Conservation (phyloP, 495 filamentous ascomycete species). For the Penicillium odoratum region DNA sequence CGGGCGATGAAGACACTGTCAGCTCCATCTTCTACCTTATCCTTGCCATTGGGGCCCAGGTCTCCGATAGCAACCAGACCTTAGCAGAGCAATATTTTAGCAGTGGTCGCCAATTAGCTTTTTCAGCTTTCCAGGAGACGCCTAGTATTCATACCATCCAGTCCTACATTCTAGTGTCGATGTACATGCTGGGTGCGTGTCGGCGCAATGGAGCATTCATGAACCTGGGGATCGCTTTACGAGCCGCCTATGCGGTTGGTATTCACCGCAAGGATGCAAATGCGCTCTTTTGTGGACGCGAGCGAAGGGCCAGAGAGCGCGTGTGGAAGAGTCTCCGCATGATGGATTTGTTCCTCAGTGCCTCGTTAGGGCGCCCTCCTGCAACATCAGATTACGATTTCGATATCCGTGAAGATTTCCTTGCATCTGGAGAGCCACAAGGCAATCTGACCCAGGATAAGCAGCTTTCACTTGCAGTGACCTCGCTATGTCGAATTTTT, state of each 20-base stretch:
- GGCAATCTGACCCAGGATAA: conserved; percentile 28
- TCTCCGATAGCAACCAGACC: conserved; percentile 44
- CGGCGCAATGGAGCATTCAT: conserved; percentile 63
- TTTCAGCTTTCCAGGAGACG: conserved; percentile 55
- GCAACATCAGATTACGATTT: conserved; percentile 60
- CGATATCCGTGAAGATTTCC: conserved; percentile 43
- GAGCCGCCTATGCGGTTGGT: conserved; percentile 60
- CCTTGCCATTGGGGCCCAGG: conserved; percentile 61
- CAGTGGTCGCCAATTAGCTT: conserved; percentile 55
- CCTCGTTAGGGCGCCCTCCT: conserved; percentile 59
- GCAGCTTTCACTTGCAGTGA: conserved; percentile 38
- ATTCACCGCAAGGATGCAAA: conserved; percentile 63
- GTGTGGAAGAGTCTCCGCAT: conserved; percentile 64
- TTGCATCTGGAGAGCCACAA: conserved; percentile 20
- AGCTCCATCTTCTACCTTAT: conserved; percentile 60
- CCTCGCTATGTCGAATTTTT: conserved; percentile 58
- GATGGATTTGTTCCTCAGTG: conserved; percentile 60
- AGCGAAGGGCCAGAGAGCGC: conserved; percentile 52
- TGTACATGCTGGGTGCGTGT: conserved; percentile 62
- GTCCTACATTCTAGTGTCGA: conserved; percentile 56
- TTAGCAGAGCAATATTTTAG: conserved; percentile 54
- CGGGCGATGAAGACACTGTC: conserved; percentile 44
- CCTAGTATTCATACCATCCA: conserved; percentile 58
- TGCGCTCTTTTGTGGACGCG: conserved; percentile 51
- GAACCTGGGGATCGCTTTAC: conserved; percentile 52